A percentile compares a stretch with the other conserved stretches of the same genome.
Conservation (phyloP, 495 filamentous ascomycete species). For the Penicillium desertorum region DNA sequence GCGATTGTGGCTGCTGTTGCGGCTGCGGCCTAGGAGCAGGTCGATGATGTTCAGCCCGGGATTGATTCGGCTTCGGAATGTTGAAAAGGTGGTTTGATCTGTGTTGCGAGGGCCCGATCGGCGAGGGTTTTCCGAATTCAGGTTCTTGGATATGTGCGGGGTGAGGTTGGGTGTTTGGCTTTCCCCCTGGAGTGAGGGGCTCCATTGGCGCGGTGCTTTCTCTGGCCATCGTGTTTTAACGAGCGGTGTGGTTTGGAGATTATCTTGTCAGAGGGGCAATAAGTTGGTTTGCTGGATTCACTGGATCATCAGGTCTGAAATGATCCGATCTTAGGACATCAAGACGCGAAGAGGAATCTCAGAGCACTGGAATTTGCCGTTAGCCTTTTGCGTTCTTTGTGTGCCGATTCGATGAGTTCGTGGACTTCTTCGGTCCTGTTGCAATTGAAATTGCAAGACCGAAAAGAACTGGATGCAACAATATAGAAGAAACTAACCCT, state of each 20-base stretch:
- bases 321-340: not conserved
- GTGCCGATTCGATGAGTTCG: not conserved
- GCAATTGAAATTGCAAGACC: not conserved
- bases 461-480: not conserved
- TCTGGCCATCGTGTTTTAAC: slow-evolving; percentile 36
- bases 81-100: slow-evolving; percentile 51
- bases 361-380: not conserved
- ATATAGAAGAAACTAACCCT: not conserved
- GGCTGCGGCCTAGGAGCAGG: slow-evolving; percentile 22
- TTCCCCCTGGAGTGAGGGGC: slow-evolving; percentile 32
- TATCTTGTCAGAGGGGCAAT: not conserved
- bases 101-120: slow-evolving; percentile 45
- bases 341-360: not conserved
- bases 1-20: slow-evolving; percentile 20
- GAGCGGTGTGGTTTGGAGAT: not conserved
- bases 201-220: slow-evolving; percentile 43
- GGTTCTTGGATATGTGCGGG: slow-evolving; percentile 37
- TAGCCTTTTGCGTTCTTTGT: slow-evolving; percentile 7
- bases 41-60: slow-evolving; percentile 52
- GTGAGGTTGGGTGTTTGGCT: slow-evolving; percentile 30
- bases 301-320: not conserved
- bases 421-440: not conserved
- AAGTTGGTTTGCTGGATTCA: not conserved
- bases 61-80: slow-evolving; percentile 48
- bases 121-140: slow-evolving; percentile 62